phyloP scores from a whole-genome alignment of 192 early-diverging fungal genomes.

The Backusella westeae region DNA sequence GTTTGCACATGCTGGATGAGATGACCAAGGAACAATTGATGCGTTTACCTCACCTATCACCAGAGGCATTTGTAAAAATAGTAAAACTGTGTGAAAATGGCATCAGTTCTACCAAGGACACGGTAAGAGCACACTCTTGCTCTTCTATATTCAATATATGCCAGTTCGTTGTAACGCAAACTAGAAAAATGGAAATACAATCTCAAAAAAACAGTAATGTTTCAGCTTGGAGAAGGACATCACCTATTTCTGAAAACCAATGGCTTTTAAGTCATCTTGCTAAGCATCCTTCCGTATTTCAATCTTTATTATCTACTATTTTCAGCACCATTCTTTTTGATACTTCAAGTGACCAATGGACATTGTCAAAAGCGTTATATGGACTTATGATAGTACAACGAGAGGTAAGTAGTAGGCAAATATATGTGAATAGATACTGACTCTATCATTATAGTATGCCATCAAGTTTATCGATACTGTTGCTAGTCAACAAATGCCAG shows the following conservation, averaged over 20 bases:
- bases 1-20: conserved; percentile 67
- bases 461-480: conserved; percentile 53
- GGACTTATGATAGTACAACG: conserved; percentile 73
- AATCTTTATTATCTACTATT: conserved; percentile 59
- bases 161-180: conserved; percentile 60
- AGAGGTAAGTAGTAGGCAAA: conserved; percentile 33
- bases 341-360: conserved; percentile 78
- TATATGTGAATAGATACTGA: background rate
- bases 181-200: conserved; percentile 10
- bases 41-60: conserved; percentile 52
- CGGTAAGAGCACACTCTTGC: conserved; percentile 59
- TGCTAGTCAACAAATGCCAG: conserved; percentile 48
- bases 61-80: conserved; percentile 61
- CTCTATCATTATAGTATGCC: conserved; percentile 32
- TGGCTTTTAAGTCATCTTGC: conserved; percentile 52
- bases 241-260: conserved; percentile 37
- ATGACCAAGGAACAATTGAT: conserved; percentile 68
- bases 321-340: conserved; percentile 80
- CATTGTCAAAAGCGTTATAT: conserved; percentile 75
- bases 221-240: background rate
- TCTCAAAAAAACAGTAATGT: conserved; percentile 23
- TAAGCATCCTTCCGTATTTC: conserved; percentile 57
- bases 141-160: conserved; percentile 69
- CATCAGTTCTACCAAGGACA: conserved; percentile 54
- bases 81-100: conserved; percentile 71